These are phyloP conservation scores for Berberis vulgaris DNA, from an alignment of 164 flowering plant species.

Conservation along the genomic window DNA sequence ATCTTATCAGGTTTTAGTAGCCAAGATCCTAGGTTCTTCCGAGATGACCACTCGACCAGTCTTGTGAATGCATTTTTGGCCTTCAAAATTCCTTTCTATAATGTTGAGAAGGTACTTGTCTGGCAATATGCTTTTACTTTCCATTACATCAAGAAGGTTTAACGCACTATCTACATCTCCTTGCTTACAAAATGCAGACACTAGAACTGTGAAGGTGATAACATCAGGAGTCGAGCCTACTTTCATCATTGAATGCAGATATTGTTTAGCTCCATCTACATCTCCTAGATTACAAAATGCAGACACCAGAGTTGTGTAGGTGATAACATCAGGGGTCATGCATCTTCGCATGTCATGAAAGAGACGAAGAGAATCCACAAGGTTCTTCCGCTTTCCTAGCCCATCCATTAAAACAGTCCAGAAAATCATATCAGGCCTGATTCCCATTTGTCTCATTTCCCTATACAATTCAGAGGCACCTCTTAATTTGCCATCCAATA, in stretches of 20 bases:
- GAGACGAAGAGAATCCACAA: slow-evolving; percentile 34
- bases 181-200: too few relatives aligned
- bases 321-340: slow-evolving; percentile 48
- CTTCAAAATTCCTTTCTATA: slow-evolving; percentile 10
- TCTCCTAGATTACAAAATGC: slow-evolving; percentile 38
- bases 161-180: slow-evolving; percentile 19
- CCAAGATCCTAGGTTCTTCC: too few relatives aligned
- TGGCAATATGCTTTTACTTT: slow-evolving; percentile 33
- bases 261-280: slow-evolving; percentile 8
- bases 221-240: too few relatives aligned
- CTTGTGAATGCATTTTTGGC: slow-evolving; percentile 10
- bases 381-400: slow-evolving; percentile 32
- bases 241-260: too few relatives aligned
- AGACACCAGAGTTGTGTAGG: slow-evolving; percentile 56
- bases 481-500: slow-evolving; percentile 2
- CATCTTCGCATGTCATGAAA: slow-evolving; percentile 44
- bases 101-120: slow-evolving; percentile 19
- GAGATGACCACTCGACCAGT: too few relatives aligned
- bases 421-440: slow-evolving; percentile 44
- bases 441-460: slow-evolving; percentile 38
- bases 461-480: slow-evolving; percentile 21
- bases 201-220: too few relatives aligned
- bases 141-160: slow-evolving; percentile 45
- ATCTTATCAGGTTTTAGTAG: too few relatives aligned
- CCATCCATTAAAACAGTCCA: slow-evolving; percentile 65